Evolutionary conservation across 176 grass and related monocot genomes (phyloP).

Genomic region (Poa annua): DNA sequence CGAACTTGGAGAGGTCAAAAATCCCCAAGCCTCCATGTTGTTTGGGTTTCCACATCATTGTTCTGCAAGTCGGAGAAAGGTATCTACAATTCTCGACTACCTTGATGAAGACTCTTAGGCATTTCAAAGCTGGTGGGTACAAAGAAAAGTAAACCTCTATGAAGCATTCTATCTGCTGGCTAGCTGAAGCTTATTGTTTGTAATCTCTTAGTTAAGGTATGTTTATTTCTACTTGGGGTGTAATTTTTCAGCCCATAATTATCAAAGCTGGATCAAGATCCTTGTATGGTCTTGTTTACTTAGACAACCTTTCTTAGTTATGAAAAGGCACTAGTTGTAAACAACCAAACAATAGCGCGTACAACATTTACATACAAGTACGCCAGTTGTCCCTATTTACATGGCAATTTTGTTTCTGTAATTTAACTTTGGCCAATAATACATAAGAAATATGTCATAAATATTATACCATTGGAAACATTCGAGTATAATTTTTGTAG

Average conservation of each 20-base stretch:
- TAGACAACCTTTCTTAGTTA: not conserved
- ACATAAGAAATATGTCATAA: not conserved
- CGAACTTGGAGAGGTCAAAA: too few relatives aligned
- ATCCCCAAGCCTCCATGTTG: too few relatives aligned
- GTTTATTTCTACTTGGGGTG: not conserved
- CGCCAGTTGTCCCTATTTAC: not conserved
- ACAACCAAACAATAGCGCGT: not conserved
- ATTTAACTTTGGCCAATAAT: not conserved
- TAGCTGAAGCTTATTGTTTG: not conserved
- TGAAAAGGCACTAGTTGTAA: slow-evolving; percentile 22
- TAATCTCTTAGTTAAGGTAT: slow-evolving; percentile 18
- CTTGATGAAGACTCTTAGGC: not conserved
- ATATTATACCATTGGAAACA: not conserved
- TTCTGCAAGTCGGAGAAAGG: not conserved
- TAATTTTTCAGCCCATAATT: slow-evolving; percentile 1
- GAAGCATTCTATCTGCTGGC: not conserved
- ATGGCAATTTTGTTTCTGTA: not conserved
- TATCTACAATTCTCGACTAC: not conserved
- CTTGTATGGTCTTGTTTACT: not conserved
- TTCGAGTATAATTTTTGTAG: not conserved
- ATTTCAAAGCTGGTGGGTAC: slow-evolving; percentile 9
- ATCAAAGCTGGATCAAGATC: not conserved
- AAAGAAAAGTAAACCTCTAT: slow-evolving; percentile 13
- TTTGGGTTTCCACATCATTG: not conserved
- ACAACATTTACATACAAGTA: not conserved